Evolutionary conservation across 345 rosid genomes (phyloP).

Genomic region (Boechera stricta): DNA sequence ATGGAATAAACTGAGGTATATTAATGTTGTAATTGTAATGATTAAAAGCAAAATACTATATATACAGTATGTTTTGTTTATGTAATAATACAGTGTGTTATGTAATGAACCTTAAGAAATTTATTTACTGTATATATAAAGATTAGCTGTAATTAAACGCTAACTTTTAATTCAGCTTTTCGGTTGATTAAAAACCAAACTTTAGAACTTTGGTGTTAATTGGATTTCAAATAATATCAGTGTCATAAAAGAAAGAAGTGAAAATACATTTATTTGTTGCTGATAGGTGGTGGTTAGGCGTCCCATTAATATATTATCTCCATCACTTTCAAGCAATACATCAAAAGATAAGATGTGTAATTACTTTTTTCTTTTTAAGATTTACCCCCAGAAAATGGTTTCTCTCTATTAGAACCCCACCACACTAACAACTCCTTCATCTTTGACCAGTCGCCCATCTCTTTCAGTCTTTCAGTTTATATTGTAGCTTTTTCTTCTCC

Average conservation of each 20-base stretch:
- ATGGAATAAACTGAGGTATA: neutral
- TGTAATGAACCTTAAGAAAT: neutral
- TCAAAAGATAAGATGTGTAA: neutral
- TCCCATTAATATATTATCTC: constrained; percentile 21
- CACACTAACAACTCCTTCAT: constrained; percentile 21
- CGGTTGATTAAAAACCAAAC: neutral
- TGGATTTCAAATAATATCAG: neutral
- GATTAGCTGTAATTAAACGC: neutral
- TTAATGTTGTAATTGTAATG: neutral
- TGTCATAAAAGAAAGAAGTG: neutral
- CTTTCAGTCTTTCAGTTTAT: constrained; percentile 22
- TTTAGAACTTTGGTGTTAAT: neutral
- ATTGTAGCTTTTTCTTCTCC: neutral
- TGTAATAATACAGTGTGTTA: neutral
- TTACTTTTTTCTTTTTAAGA: neutral
- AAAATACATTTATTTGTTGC: constrained; percentile 11
- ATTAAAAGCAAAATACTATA: neutral
- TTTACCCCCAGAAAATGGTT: constrained; percentile 7
- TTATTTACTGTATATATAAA: neutral
- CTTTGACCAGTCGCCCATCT: constrained; percentile 25
- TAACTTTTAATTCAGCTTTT: neutral
- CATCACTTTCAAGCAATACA: constrained; percentile 25
- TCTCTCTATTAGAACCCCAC: constrained; percentile 14
- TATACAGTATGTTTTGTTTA: neutral
- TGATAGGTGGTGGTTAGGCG: constrained; percentile 11